Conservation (phyloP, 1,284 basidiomycete genomes). For the Phellinidium pouzarii region DNA sequence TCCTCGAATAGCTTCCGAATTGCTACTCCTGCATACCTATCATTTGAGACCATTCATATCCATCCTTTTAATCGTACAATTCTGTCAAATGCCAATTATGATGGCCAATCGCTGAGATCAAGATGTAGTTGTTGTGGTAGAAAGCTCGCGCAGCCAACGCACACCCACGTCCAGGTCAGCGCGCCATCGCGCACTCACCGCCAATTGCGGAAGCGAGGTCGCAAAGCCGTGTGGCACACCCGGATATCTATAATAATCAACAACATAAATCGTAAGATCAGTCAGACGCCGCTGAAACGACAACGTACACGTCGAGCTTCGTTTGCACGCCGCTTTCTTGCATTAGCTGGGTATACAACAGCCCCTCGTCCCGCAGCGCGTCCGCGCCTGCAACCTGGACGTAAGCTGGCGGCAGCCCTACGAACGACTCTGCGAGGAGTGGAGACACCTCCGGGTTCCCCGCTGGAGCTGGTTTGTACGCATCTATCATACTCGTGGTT, state of each 20-base stretch:
- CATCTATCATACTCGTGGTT: constrained; percentile 17
- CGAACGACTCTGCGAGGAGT: constrained; percentile 20
- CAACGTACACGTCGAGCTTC: constrained; percentile 21
- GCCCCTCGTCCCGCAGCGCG: constrained; percentile 23
- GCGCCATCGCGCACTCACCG: constrained; percentile 8
- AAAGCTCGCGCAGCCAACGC: constrained; percentile 5
- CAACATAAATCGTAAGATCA: not conserved
- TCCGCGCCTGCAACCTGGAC: constrained; percentile 23
- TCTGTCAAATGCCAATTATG: too few relatives aligned
- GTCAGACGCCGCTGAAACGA: not conserved
- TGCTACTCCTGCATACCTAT: too few relatives aligned
- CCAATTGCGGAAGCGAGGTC: constrained; percentile 5
- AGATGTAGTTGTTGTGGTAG: too few relatives aligned
- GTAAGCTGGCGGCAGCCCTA: constrained; percentile 20
- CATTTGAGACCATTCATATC: too few relatives aligned
- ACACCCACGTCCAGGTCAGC: constrained; percentile 9
- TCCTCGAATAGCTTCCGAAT: too few relatives aligned
- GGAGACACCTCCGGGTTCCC: constrained; percentile 20
- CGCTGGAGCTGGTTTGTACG: constrained; percentile 17
- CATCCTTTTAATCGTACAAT: too few relatives aligned
- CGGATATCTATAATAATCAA: constrained; percentile 3
- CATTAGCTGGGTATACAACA: constrained; percentile 22
- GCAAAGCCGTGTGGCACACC: constrained; percentile 14
- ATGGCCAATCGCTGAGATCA: too few relatives aligned
- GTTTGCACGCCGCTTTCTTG: constrained; percentile 19